phyloP scores from a whole-genome alignment of 345 rosid species.

The Citrus mangshanensis region DNA sequence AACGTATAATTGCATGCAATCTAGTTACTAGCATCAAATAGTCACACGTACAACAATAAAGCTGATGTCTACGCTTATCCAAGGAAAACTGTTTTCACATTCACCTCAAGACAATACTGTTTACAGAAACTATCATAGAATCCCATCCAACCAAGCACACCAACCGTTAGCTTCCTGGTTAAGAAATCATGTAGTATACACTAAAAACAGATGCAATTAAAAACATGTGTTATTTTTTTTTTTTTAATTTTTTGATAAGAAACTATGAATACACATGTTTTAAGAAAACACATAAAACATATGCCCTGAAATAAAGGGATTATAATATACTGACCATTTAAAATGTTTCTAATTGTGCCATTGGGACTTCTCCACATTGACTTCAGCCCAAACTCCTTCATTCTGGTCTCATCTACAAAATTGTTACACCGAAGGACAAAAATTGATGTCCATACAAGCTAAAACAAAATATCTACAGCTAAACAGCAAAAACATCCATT shows the following conservation, averaged over 20 bases:
- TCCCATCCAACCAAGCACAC: background rate
- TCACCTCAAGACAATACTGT: background rate
- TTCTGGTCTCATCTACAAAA: conserved; percentile 87
- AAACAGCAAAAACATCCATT: background rate
- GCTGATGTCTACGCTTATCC: background rate
- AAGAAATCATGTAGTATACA: background rate
- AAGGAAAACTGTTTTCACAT: background rate
- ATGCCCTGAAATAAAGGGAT: background rate
- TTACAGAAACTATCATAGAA: background rate
- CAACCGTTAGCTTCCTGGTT: background rate
- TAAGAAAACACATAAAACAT: background rate
- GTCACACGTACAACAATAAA: background rate
- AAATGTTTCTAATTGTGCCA: conserved; percentile 96
- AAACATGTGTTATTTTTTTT: background rate
- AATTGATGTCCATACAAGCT: background rate
- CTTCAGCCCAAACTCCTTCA: conserved; percentile 87
- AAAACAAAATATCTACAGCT: background rate
- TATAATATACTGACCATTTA: conserved; percentile 59
- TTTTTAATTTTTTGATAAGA: no score
- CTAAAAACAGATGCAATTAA: background rate
- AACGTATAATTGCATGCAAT: background rate
- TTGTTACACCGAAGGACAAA: conserved; percentile 3
- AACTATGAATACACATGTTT: background rate
- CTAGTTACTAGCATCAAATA: background rate
- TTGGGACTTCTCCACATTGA: conserved; percentile 98